Evolutionary conservation across 768 basidiomycete genomes (phyloP).

Genomic region (Leucosporidium creatinivorum): DNA sequence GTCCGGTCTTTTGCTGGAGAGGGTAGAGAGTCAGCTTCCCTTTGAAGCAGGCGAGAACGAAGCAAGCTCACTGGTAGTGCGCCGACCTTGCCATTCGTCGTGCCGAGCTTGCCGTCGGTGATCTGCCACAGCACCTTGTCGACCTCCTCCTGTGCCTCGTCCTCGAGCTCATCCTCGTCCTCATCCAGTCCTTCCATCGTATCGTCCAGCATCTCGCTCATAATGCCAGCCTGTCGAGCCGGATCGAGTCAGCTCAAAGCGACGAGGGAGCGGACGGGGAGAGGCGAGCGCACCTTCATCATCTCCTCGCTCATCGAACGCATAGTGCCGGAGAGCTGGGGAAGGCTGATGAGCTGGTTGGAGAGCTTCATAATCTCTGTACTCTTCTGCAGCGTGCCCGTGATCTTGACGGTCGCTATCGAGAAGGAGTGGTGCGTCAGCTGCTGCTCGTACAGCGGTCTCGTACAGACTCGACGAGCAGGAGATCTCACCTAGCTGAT

Average conservation of each 20-base stretch:
- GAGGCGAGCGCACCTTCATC: conserved; percentile 66
- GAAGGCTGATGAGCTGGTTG: conserved; percentile 82
- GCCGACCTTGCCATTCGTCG: conserved; percentile 29
- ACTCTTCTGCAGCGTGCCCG: conserved; percentile 93
- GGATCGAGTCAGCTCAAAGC: background rate
- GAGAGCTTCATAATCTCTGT: conserved; percentile 98
- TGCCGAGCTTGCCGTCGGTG: conserved; percentile 57
- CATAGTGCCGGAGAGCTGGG: conserved; percentile 88
- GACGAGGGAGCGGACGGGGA: background rate
- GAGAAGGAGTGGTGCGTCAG: background rate
- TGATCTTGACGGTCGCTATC: conserved; percentile 89
- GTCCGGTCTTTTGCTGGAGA: conserved; percentile 6
- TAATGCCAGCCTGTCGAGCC: conserved; percentile 70
- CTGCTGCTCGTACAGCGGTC: background rate
- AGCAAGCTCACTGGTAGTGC: conserved; percentile 33
- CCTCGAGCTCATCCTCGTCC: conserved; percentile 88
- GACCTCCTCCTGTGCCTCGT: conserved; percentile 94
- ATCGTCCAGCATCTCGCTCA: conserved; percentile 97
- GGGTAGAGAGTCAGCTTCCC: background rate
- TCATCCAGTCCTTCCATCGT: conserved; percentile 66
- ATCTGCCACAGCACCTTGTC: conserved; percentile 93
- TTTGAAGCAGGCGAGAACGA: background rate
- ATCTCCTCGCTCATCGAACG: conserved; percentile 99
- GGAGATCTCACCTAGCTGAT: conserved; percentile 72
- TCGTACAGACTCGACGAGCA: background rate